Evolutionary conservation across 163 green algal genomes (phyloP), one percentile per base, ranked within the genome.

Genomic region (Prototheca wickerhamii): DNA sequence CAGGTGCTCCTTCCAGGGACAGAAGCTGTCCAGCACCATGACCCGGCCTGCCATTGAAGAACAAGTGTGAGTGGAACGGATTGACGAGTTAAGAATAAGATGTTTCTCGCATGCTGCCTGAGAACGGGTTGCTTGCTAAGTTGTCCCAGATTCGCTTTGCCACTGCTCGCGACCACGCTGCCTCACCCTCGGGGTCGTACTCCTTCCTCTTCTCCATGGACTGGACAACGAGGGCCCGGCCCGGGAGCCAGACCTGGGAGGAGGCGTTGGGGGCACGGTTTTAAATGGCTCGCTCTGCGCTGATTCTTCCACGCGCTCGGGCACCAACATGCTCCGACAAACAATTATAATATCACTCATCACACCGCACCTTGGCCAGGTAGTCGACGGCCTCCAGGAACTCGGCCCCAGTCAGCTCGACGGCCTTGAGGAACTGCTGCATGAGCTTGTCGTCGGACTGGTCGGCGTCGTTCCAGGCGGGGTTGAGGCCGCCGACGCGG

Each of bases 1-100:
- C 74, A 99, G 73, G 74, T 99, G 93, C 53, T 94, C 85, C 68
- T 96, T 94, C 88, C 88, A 96, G 46, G 90, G 87, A 56, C 75
- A 85, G 33, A 66, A 76, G 70, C 33, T 63, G 59, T 43, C 52
- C 32, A 86, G 67, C 56, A 71, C 71, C 30, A 88, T 73, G 60
- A 87, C 79, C 21, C 31, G 20, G 2, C 65, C 64, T 68, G 69
- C 42, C n/a, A n/a, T n/a, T n/a, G n/a, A n/a, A n/a, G n/a, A n/a
- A n/a, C n/a, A n/a, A n/a, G n/a, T n/a, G n/a, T n/a, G n/a, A n/a
- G n/a, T n/a, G n/a, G n/a, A n/a, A n/a, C n/a, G n/a, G n/a, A n/a
- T n/a, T n/a, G n/a, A n/a, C n/a, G n/a, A n/a, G n/a, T n/a, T n/a
- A n/a, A n/a, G n/a, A n/a, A n/a, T n/a, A n/a, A n/a, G n/a, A n/a